Percentiles rank a stretch among this genome's conserved stretches.
Conservation (phyloP, 108 stramenopile genomes). For the Cyclotella kingstonii region DNA sequence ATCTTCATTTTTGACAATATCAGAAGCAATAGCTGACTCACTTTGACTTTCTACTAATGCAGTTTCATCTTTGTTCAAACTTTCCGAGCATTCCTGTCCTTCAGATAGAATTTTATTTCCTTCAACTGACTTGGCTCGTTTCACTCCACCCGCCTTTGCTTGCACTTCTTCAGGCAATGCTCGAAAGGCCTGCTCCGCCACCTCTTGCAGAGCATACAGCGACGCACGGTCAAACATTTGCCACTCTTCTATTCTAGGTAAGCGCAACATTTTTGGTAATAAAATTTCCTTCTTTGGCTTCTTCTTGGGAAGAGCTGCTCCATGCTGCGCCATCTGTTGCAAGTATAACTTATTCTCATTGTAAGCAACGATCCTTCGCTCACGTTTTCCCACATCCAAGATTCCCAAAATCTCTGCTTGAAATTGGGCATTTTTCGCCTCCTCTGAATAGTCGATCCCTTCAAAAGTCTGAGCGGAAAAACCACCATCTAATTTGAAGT, state of each 20-base stretch:
- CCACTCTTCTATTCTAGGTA: constrained; percentile 95
- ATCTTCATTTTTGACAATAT: constrained; percentile 8
- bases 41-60: constrained; percentile 1
- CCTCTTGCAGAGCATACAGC: constrained; percentile 77
- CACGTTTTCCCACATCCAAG: constrained; percentile 92
- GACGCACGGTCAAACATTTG: constrained; percentile 89
- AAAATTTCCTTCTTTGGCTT: constrained; percentile 65
- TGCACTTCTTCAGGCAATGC: constrained; percentile 64
- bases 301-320: constrained; percentile 47
- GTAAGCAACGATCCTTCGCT: constrained; percentile 77
- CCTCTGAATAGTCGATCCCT: constrained; percentile 91
- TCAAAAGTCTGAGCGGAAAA: constrained; percentile 90
- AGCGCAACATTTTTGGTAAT: constrained; percentile 87
- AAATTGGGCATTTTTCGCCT: constrained; percentile 50
- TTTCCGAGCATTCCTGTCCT: constrained; percentile 22
- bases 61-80: constrained; percentile 4
- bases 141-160: constrained; percentile 7
- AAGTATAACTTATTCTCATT: constrained; percentile 69
- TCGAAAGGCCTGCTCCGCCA: constrained; percentile 73
- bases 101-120: constrained; percentile 8
- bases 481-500: constrained; percentile 95
- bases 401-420: constrained; percentile 75
- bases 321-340: constrained; percentile 76
- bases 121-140: constrained; percentile 6
- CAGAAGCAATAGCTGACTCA: neutral